These are phyloP conservation scores for Cladosporium sp. DNA, from an alignment of 2,329 filamentous ascomycete species.

Conservation along the genomic window DNA sequence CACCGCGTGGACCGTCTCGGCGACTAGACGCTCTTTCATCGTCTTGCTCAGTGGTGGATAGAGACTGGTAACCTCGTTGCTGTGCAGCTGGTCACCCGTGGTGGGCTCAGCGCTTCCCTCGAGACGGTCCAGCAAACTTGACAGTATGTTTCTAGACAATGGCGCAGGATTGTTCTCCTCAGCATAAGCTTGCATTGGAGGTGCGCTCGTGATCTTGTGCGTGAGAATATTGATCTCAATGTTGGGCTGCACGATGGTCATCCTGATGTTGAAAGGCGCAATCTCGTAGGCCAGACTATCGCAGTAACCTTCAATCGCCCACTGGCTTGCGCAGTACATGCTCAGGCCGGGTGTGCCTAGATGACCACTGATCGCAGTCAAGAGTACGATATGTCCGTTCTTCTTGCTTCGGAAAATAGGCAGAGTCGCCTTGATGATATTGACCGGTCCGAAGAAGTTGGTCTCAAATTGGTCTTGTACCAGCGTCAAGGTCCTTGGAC, in stretches of 20 bases:
- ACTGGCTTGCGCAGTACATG: constrained; percentile 87
- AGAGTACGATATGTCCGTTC: constrained; percentile 82
- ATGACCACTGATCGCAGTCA: constrained; percentile 87
- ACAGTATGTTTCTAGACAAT: constrained; percentile 76
- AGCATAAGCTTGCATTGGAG: constrained; percentile 67
- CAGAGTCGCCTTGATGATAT: constrained; percentile 85
- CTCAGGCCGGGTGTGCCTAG: constrained; percentile 87
- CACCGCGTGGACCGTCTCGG: constrained; percentile 86
- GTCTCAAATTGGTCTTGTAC: constrained; percentile 89
- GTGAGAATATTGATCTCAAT: constrained; percentile 87
- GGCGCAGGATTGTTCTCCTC: constrained; percentile 70
- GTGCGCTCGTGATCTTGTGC: constrained; percentile 80
- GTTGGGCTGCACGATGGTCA: constrained; percentile 93
- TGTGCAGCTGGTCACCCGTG: constrained; percentile 44
- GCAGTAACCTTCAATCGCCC: constrained; percentile 94
- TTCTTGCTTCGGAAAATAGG: constrained; percentile 74
- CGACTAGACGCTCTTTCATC: constrained; percentile 69
- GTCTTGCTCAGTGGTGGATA: constrained; percentile 69
- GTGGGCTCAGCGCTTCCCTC: constrained; percentile 36
- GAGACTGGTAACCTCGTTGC: constrained; percentile 56
- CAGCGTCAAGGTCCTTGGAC: constrained; percentile 67
- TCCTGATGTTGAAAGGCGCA: constrained; percentile 89
- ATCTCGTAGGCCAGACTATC: constrained; percentile 94
- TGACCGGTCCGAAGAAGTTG: constrained; percentile 93
- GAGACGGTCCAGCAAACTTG: constrained; percentile 71